These are phyloP conservation scores for Arbutus unedo DNA, from an alignment of 148 eudicot genomes.

Conservation along the genomic window DNA sequence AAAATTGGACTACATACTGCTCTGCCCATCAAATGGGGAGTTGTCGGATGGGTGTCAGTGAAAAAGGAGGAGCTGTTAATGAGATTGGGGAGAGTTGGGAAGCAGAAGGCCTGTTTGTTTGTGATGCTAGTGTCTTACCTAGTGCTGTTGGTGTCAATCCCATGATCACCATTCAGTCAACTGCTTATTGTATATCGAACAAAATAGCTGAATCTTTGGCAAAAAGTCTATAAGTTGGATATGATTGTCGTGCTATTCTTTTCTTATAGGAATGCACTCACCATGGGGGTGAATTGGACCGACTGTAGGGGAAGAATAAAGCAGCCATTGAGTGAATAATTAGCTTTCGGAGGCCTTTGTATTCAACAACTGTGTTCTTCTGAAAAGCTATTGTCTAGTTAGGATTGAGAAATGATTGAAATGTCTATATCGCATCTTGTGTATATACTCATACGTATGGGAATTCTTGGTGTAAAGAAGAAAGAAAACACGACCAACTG, in stretches of 20 bases:
- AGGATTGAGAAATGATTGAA: not conserved
- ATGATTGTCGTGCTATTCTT: not conserved
- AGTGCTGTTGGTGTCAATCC: slow-evolving; percentile 89
- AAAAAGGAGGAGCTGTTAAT: slow-evolving; percentile 61
- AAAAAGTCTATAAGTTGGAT: slow-evolving; percentile 1
- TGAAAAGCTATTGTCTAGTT: not conserved
- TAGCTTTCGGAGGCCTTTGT: not conserved
- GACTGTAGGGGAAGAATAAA: not conserved
- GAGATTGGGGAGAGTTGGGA: slow-evolving; percentile 90
- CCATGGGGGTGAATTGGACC: not conserved
- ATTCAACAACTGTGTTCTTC: not conserved
- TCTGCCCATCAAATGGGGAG: slow-evolving; percentile 95
- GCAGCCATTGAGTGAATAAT: not conserved
- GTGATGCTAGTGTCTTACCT: slow-evolving; percentile 76
- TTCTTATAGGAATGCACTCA: not conserved
- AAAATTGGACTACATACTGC: slow-evolving; percentile 54
- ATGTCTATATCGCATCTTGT: not conserved
- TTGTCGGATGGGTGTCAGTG: slow-evolving; percentile 66
- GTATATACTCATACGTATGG: not conserved
- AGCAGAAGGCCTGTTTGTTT: slow-evolving; percentile 68
- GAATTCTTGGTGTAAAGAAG: not conserved
- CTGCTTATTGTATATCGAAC: slow-evolving; percentile 67
- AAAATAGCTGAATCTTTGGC: slow-evolving; percentile 45
- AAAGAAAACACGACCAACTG: not conserved
- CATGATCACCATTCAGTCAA: slow-evolving; percentile 80